phyloP scores from a whole-genome alignment of 2,329 filamentous ascomycete species.

The Scleromitrula shiraiana region DNA sequence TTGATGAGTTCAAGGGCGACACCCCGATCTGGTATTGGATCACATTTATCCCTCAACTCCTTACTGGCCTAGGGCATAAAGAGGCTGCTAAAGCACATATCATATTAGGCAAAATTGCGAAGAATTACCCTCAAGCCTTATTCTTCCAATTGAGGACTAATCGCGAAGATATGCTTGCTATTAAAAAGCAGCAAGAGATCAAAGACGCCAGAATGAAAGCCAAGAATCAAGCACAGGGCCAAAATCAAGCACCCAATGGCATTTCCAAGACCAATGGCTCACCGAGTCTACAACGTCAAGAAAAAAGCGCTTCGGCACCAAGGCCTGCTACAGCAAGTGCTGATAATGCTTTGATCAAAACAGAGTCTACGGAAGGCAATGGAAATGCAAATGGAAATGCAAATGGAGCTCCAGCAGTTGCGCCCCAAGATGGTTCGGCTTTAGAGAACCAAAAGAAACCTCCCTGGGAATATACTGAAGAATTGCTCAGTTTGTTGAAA shows the following conservation, averaged over 20 bases:
- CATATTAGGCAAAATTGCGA: slow-evolving; percentile 88
- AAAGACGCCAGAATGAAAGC: slow-evolving; percentile 49
- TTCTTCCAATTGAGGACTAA: slow-evolving; percentile 95
- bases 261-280: slow-evolving; percentile 27
- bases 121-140: slow-evolving; percentile 87
- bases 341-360: slow-evolving; percentile 30
- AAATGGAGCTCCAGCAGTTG: slow-evolving; percentile 27
- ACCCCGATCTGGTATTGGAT: slow-evolving; percentile 99
- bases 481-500: slow-evolving; percentile 91
- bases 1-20: slow-evolving; percentile 95
- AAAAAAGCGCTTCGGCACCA: slow-evolving; percentile 27
- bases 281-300: slow-evolving; percentile 23
- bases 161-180: slow-evolving; percentile 84
- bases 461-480: slow-evolving; percentile 94
- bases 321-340: slow-evolving; percentile 37
- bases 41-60: slow-evolving; percentile 92
- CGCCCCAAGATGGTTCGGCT: slow-evolving; percentile 41
- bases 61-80: slow-evolving; percentile 84
- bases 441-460: slow-evolving; percentile 50
- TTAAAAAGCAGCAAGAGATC: slow-evolving; percentile 79
- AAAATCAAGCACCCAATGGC: slow-evolving; percentile 12
- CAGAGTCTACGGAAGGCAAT: slow-evolving; percentile 24
- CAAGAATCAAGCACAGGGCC: slow-evolving; percentile 29
- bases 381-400: slow-evolving; percentile 10
- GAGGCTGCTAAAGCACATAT: slow-evolving; percentile 81